Percentiles rank a stretch among this genome's conserved stretches.
These are phyloP conservation scores for Flaveria floridana DNA, from an alignment of 140 eudicot species.

Conservation along the genomic window DNA sequence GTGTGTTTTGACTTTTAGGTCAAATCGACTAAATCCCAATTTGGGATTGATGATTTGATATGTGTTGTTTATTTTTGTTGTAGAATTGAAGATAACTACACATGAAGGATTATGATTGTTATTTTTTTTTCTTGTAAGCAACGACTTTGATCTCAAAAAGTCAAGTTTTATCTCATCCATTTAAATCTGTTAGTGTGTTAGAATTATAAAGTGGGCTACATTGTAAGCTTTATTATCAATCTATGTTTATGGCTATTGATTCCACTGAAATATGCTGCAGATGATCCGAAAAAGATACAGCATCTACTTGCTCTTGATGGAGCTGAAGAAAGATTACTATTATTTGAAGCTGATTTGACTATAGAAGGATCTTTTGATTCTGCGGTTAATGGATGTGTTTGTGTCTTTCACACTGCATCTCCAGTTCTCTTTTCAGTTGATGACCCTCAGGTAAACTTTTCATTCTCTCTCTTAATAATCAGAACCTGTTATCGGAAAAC, in stretches of 20 bases:
- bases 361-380: constrained; percentile 55
- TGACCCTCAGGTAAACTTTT: constrained; percentile 44
- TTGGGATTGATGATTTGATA: neutral
- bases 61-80: too few species aligned
- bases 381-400: constrained; percentile 43
- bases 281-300: constrained; percentile 41
- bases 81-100: neutral
- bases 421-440: constrained; percentile 34
- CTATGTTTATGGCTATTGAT: neutral
- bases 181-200: neutral
- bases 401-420: constrained; percentile 55
- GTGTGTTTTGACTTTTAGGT: neutral
- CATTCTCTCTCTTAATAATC: neutral
- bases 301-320: constrained; percentile 47
- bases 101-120: neutral
- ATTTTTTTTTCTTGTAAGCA: neutral
- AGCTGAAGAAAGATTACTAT: constrained; percentile 41
- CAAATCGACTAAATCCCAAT: neutral
- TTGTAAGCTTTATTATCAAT: neutral
- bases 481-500: neutral
- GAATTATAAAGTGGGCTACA: neutral
- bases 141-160: neutral
- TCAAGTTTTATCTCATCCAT: neutral
- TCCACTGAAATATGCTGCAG: neutral
- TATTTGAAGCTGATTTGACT: constrained; percentile 45